Percentiles rank a stretch among this genome's conserved stretches.
Conservation (phyloP, 2,329 filamentous ascomycete species). For the Colletotrichum tamarilloi region DNA sequence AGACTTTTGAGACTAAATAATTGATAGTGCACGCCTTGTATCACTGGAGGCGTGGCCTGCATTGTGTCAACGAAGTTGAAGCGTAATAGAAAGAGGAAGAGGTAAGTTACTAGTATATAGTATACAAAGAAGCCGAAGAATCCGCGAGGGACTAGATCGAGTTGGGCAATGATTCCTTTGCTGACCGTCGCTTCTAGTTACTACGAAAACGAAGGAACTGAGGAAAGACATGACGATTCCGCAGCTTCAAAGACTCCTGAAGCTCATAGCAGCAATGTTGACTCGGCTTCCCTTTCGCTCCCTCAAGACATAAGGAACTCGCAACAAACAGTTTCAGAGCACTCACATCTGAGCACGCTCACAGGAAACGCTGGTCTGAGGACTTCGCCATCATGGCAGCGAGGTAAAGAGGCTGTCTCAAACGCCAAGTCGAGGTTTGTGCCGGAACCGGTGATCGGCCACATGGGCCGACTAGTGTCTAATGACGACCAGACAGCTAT, state of each 20-base stretch:
- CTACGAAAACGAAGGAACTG: slow-evolving; percentile 24
- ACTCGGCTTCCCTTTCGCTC: neutral
- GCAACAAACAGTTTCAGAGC: neutral
- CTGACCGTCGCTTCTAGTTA: slow-evolving; percentile 5
- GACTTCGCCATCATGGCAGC: neutral
- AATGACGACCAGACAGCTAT: slow-evolving; percentile 39
- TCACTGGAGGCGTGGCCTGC: slow-evolving; percentile 9
- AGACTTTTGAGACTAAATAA: no score
- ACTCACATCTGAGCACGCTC: neutral
- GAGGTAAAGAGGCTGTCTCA: neutral
- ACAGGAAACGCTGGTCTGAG: neutral
- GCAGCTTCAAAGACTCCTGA: slow-evolving; percentile 1
- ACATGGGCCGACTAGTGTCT: slow-evolving; percentile 41
- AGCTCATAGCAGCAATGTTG: neutral
- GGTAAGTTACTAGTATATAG: slow-evolving; percentile 1
- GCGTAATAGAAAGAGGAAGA: slow-evolving; percentile 32
- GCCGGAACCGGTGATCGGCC: slow-evolving; percentile 38
- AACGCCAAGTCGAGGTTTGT: neutral
- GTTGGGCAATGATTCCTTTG: neutral
- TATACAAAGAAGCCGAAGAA: no score
- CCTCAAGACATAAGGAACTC: neutral
- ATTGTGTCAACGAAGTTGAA: slow-evolving; percentile 27
- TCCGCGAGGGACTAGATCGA: no score
- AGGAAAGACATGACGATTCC: slow-evolving; percentile 4
- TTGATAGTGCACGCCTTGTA: slow-evolving; percentile 22